Evolutionary conservation across 352 stramenopile genomes (phyloP).

Genomic region (Globisporangium okanoganense): DNA sequence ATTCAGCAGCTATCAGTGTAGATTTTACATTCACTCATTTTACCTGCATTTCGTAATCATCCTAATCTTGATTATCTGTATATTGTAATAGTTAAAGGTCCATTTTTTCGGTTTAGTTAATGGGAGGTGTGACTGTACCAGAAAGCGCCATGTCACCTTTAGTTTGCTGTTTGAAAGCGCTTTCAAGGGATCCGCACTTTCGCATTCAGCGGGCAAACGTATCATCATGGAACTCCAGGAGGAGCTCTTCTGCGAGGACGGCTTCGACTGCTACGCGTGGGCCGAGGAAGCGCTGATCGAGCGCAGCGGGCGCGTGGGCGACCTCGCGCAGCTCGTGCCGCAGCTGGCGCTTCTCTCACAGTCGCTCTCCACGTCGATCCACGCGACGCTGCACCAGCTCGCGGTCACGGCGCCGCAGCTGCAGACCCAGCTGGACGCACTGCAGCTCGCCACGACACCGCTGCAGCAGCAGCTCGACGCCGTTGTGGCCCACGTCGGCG

Average conservation of each 20-base stretch:
- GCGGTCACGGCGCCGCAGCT: slow-evolving; percentile 40
- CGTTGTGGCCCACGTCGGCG: slow-evolving; percentile 26
- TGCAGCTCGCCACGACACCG: slow-evolving; percentile 41
- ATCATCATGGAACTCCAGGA: slow-evolving; percentile 43
- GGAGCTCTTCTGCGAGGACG: slow-evolving; percentile 34
- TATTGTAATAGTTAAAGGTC: too few relatives aligned
- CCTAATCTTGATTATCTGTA: too few relatives aligned
- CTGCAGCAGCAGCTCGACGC: slow-evolving; percentile 40
- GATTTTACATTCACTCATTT: too few relatives aligned
- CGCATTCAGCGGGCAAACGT: too few relatives aligned
- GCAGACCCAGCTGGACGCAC: slow-evolving; percentile 44
- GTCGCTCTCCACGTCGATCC: slow-evolving; percentile 48
- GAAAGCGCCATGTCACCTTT: too few relatives aligned
- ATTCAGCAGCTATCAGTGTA: too few relatives aligned
- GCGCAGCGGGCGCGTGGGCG: slow-evolving; percentile 19
- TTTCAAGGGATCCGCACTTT: too few relatives aligned
- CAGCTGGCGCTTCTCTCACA: slow-evolving; percentile 63
- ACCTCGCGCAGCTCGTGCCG: slow-evolving; percentile 41
- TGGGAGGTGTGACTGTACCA: too few relatives aligned
- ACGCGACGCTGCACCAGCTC: slow-evolving; percentile 59
- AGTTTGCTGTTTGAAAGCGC: too few relatives aligned
- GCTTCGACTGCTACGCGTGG: slow-evolving; percentile 72
- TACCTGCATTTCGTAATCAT: too few relatives aligned
- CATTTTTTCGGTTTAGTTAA: too few relatives aligned
- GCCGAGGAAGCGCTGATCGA: slow-evolving; percentile 59